Percentiles rank a stretch among this genome's conserved stretches.
Evolutionary conservation across 257 asterid species (phyloP).

Genomic region (Vinca minor): DNA sequence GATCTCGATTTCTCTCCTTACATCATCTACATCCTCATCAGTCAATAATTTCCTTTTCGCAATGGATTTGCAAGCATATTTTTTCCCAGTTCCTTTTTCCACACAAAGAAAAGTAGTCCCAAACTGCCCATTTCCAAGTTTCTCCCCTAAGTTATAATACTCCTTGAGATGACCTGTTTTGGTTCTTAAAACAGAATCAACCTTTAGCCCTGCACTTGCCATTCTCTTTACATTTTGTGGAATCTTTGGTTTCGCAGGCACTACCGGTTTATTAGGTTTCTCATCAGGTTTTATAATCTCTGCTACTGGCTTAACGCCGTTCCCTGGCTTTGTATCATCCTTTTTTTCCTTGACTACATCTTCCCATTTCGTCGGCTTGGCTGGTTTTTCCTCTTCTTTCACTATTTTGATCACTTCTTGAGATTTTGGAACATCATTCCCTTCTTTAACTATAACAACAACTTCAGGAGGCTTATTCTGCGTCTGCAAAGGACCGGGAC

Average conservation of each 20-base stretch:
- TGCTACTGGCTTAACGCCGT: no score
- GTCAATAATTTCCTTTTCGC: constrained; percentile 66
- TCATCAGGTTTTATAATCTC: background rate
- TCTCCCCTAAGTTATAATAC: constrained; percentile 49
- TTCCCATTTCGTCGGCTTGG: constrained; percentile 19
- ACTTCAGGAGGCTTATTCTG: constrained; percentile 34
- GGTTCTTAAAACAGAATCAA: constrained; percentile 60
- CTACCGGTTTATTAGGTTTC: constrained; percentile 22
- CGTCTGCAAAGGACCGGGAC: constrained; percentile 16
- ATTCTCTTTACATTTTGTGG: constrained; percentile 47
- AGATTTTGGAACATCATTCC: constrained; percentile 5
- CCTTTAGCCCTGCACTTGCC: constrained; percentile 63
- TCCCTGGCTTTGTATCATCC: constrained; percentile 3
- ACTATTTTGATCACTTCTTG: constrained; percentile 18
- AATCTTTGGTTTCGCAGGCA: constrained; percentile 20
- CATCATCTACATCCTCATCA: constrained; percentile 83
- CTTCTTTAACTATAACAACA: constrained; percentile 23
- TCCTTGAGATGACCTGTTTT: constrained; percentile 70
- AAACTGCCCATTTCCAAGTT: constrained; percentile 80
- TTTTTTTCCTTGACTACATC: constrained; percentile 15
- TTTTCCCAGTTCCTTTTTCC: constrained; percentile 49
- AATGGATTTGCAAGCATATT: constrained; percentile 75
- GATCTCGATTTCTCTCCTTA: constrained; percentile 79
- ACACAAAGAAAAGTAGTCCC: constrained; percentile 66
- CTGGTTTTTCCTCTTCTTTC: constrained; percentile 21